Evolutionary conservation across 768 basidiomycete genomes (phyloP).

Genomic region (Hygrophorus russula): DNA sequence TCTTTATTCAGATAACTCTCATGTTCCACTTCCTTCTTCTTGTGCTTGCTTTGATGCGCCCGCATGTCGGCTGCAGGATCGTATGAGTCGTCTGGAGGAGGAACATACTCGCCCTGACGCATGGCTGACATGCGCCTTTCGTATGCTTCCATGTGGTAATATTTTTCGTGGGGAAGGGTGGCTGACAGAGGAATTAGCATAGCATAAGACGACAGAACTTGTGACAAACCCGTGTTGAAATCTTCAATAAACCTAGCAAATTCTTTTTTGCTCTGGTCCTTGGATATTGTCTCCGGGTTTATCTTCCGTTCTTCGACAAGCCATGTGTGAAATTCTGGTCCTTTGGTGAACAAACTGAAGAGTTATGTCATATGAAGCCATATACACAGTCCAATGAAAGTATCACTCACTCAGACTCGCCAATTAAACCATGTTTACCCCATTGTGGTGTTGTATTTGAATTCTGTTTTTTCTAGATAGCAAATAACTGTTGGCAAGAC

Average conservation of each 20-base stretch:
- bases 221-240: conserved; percentile 58
- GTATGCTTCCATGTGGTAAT: conserved; percentile 83
- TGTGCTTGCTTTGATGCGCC: conserved; percentile 60
- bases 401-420: conserved; percentile 64
- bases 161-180: conserved; percentile 90
- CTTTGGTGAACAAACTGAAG: conserved; percentile 73
- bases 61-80: conserved; percentile 80
- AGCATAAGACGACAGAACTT: neutral
- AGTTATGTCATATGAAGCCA: conserved; percentile 1
- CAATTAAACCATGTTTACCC: conserved; percentile 87
- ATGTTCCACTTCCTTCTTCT: conserved; percentile 51
- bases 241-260: conserved; percentile 78
- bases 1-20: conserved; percentile 72
- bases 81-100: conserved; percentile 61
- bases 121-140: conserved; percentile 78
- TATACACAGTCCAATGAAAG: neutral
- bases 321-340: conserved; percentile 85
- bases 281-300: conserved; percentile 81
- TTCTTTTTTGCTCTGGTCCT: conserved; percentile 79
- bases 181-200: conserved; percentile 31
- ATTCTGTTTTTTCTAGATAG: conserved; percentile 42
- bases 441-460: conserved; percentile 54
- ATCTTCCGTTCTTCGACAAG: conserved; percentile 86
- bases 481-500: neutral
- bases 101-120: conserved; percentile 73